Percentiles rank a stretch among this genome's conserved stretches.
These are phyloP conservation scores for Cryphonectria carpinicola DNA, from an alignment of 2,329 filamentous ascomycete species.

Conservation along the genomic window DNA sequence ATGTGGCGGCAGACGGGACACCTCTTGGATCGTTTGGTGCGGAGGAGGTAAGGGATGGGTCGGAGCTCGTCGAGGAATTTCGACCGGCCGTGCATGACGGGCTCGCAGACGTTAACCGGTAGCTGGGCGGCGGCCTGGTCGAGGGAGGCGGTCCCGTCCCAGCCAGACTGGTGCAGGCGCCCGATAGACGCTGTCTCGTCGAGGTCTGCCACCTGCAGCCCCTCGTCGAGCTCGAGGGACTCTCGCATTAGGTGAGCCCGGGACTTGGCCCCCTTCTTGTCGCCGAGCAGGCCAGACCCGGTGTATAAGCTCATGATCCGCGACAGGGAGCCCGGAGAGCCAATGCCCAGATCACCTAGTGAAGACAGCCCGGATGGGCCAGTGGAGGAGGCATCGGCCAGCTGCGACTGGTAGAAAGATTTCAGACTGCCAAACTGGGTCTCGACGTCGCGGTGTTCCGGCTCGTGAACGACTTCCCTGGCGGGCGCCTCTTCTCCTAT, in stretches of 20 bases:
- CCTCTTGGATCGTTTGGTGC: constrained; percentile 91
- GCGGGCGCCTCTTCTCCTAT: constrained; percentile 30
- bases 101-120: constrained; percentile 41
- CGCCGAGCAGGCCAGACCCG: constrained; percentile 57
- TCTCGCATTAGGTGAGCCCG: constrained; percentile 80
- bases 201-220: constrained; percentile 65
- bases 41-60: constrained; percentile 79
- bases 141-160: constrained; percentile 62
- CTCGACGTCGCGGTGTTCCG: constrained; percentile 61
- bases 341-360: constrained; percentile 60
- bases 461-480: constrained; percentile 37
- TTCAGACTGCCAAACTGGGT: constrained; percentile 76
- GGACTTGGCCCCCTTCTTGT: constrained; percentile 64
- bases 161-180: constrained; percentile 62
- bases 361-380: constrained; percentile 53
- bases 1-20: constrained; percentile 94
- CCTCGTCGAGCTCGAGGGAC: constrained; percentile 71
- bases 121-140: constrained; percentile 54
- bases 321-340: constrained; percentile 79
- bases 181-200: constrained; percentile 66
- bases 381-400: constrained; percentile 61
- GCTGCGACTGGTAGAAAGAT: constrained; percentile 80
- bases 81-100: constrained; percentile 49
- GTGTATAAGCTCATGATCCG: constrained; percentile 94
- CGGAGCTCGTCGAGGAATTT: constrained; percentile 76